These are phyloP conservation scores for Ophioceras dolichostomum DNA, from an alignment of 2,329 filamentous ascomycete species.

Conservation along the genomic window DNA sequence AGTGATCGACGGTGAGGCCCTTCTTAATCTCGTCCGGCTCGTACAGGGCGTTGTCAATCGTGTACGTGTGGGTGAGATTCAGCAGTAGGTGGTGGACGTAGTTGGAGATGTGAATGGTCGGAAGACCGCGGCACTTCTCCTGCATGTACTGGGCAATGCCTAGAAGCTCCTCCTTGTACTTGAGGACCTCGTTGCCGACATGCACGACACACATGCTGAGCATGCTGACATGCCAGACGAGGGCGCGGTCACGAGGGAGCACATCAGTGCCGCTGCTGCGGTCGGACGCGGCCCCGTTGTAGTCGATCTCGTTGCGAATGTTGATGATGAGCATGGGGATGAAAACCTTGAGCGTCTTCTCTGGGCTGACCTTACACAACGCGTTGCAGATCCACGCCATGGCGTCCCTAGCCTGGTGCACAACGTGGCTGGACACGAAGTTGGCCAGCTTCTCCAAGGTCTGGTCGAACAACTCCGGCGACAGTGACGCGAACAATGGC, in stretches of 20 bases:
- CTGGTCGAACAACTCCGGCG: slow-evolving; percentile 85
- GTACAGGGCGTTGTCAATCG: slow-evolving; percentile 78
- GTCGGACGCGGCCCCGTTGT: slow-evolving; percentile 90
- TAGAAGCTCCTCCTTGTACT: slow-evolving; percentile 79
- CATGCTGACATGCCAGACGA: slow-evolving; percentile 96
- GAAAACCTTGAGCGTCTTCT: slow-evolving; percentile 83
- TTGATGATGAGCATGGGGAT: slow-evolving; percentile 82
- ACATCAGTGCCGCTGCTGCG: slow-evolving; percentile 90
- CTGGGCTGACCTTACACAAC: slow-evolving; percentile 87
- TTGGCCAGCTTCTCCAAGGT: slow-evolving; percentile 83
- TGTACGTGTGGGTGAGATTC: slow-evolving; percentile 89
- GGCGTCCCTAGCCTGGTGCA: slow-evolving; percentile 91
- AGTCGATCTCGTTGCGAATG: slow-evolving; percentile 93
- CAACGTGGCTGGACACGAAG: slow-evolving; percentile 88
- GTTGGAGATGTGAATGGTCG: slow-evolving; percentile 93
- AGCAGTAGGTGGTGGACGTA: slow-evolving; percentile 93
- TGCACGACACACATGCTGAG: slow-evolving; percentile 97
- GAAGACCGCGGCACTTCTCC: slow-evolving; percentile 82
- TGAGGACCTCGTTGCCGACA: slow-evolving; percentile 78
- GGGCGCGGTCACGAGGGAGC: slow-evolving; percentile 76
- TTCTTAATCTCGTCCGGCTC: slow-evolving; percentile 61
- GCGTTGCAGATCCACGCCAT: slow-evolving; percentile 99
- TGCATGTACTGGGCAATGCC: slow-evolving; percentile 95
- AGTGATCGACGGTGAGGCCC: slow-evolving; percentile 67
- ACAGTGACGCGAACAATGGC: slow-evolving; percentile 80